Base-by-base conservation (phyloP, 1,284 basidiomycete genomes). In the Tilletiopsis washingtonensis region DNA sequence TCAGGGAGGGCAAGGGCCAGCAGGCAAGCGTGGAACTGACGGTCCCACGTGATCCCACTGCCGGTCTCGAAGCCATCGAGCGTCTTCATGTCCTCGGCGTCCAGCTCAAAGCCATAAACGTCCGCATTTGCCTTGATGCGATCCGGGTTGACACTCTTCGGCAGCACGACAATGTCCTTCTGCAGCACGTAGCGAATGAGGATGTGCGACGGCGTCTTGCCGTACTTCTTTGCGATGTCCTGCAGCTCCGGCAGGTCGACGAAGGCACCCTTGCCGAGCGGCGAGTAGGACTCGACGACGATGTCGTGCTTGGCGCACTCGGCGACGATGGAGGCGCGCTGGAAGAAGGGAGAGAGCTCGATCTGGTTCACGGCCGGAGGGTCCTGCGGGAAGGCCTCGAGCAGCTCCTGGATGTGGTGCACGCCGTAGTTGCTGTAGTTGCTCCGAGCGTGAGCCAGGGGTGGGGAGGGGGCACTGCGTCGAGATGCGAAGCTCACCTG, bases 111-210 rank as follows among this genome's bases (percentile, higher is more conserved):
- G 66, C 84, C 81, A 54, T 81, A 87, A 1, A 88, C 71, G 20
- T 83, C 69, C 0, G 81, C 73, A 57, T 91, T 91, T 17, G 81
- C 81, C 36, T 76, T 73, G 58, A 89, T 88, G 36, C 86, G 79
- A 6, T 74, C 69, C 0, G 83, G 78, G 0, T 78, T 83, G n/a
- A 79, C 80, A 29, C 83, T 85, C 74, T 88, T 89, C 3, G 86
- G 85, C 25, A 67, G 50, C 34, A 47, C 84, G 0, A 84, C 77
- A 67, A 78, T 84, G 19, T 84, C 39, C 14, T 20, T 42, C 47
- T 51, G 88, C 40, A 90, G 74, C 42, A 84, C 86, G 87, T 87
- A 90, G 12, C 88, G 79, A 52, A 90, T 75, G 25, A 90, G 77
- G 43, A 91, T 78, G 63, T 89, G 88, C 1, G 84, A 82, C 12